Evolutionary conservation across 768 basidiomycete genomes (phyloP).

Genomic region (Ramaria sp.): DNA sequence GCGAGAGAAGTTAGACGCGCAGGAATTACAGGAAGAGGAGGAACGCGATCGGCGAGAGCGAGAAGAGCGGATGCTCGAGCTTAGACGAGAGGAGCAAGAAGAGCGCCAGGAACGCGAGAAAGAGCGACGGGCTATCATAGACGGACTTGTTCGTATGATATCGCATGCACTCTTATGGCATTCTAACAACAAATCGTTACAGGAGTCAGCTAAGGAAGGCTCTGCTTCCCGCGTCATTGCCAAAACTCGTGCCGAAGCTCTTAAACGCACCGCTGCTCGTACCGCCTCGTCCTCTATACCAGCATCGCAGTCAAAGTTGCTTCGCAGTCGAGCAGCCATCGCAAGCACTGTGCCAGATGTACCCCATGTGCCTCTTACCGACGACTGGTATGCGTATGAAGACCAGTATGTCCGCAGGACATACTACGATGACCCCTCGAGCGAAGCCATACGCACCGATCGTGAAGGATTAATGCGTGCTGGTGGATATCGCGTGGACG

Average conservation of each 20-base stretch:
- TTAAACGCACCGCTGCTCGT: slow-evolving; percentile 50
- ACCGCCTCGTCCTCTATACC: slow-evolving; percentile 22
- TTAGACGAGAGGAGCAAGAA: slow-evolving; percentile 59
- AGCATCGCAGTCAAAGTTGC: slow-evolving; percentile 12
- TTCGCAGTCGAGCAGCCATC: slow-evolving; percentile 55
- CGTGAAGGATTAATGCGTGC: slow-evolving; percentile 71
- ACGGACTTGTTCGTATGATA: slow-evolving; percentile 45
- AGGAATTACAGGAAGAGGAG: slow-evolving; percentile 66
- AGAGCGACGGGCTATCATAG: slow-evolving; percentile 63
- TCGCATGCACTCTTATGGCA: not conserved
- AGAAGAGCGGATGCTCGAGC: slow-evolving; percentile 56
- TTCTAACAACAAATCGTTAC: not conserved
- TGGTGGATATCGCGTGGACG: slow-evolving; percentile 72
- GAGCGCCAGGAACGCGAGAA: slow-evolving; percentile 70
- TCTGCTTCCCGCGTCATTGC: slow-evolving; percentile 37
- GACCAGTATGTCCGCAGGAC: slow-evolving; percentile 46
- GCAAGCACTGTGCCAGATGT: slow-evolving; percentile 62
- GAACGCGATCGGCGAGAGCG: slow-evolving; percentile 65
- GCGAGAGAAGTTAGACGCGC: slow-evolving; percentile 68
- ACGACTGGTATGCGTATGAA: slow-evolving; percentile 67
- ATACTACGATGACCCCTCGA: slow-evolving; percentile 63
- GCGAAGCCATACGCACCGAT: slow-evolving; percentile 68
- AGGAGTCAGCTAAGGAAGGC: slow-evolving; percentile 10
- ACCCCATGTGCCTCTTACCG: slow-evolving; percentile 70
- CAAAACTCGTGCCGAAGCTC: slow-evolving; percentile 53